Evolutionary conservation across 495 filamentous ascomycete genomes (phyloP), one percentile per base, ranked within the genome.

Genomic region (Talaromyces wortmannii): DNA sequence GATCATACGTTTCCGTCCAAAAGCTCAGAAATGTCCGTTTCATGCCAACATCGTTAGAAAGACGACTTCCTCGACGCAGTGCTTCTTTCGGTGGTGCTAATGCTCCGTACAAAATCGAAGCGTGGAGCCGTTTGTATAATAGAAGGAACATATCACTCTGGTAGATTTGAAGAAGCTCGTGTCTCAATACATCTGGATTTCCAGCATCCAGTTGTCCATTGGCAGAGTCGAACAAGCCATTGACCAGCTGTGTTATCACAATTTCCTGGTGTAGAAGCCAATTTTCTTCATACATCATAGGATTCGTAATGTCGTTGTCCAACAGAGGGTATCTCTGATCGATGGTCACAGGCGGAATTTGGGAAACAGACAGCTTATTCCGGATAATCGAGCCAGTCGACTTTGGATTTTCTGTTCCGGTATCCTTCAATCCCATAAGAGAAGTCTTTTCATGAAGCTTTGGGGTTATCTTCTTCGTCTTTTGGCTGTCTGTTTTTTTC

Each of bases 191-290:
- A 30, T 69, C 56, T 2, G 74, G 57, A 30, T 74, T 61, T 13
- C 59, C 44, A 45, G 54, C 45, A 31, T 47, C 48, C 31, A 17
- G 31, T 31, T 50, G 55, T 7, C 60, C 52, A 46, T 63, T 57
- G 0, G 70, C 55, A 17, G 64, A 57, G 5, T 77, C 65, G 48
- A 86, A 78, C 23, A 87, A 61, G 1, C 68, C 65, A 65, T 88
- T 88, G 50, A 82, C 62, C 12, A 86, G 63, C 57, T 86, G 82
- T 5, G 81, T 78, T 31, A 88, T 76, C 11, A 80, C 77, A 31
- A 78, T 70, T 57, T 88, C 84, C 57, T 87, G 82, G 54, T 86
- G 75, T 12, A 68, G 70, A 32, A 87, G 80, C 84, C 84, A 87
- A 48, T 80, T 67, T 17, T 86, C 83, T 58, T 87, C 83, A 59